Base-by-base conservation (phyloP, 2,329 filamentous ascomycete species). In the Coniochaeta sp. region DNA sequence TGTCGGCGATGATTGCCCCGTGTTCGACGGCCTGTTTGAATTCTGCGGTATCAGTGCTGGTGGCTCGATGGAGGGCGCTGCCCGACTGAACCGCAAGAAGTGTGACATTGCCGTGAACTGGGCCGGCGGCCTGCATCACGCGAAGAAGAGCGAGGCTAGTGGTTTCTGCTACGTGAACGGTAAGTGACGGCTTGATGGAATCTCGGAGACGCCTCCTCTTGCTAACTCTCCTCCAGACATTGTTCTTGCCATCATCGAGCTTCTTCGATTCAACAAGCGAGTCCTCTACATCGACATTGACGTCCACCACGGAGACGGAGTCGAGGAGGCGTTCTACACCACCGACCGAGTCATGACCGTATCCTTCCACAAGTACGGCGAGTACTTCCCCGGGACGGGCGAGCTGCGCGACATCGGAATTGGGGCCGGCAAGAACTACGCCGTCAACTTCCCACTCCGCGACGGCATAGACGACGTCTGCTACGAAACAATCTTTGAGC, bases 141-240 rank as follows among this genome's bases (percentile, higher is more conserved):
- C 94, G 40, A 96, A 97, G 71, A 97, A 97, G 72, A 88, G 87
- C 58, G 91, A 96, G 72, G 94, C 94, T 54, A 92, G 87, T 61
- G 94, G 94, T 31, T 99, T 99, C 74, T 99, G 94, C 75, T 99
- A 99, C 68, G 89, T 97, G 61, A 99, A 99, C 67, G 92, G 89
- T 81, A 82, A 76, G 71, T 76, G 5, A 12, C 27, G 6, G 12
- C 27, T 30, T 30, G 27, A 30, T 12, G 6, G 6, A 30, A 7
- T 30, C 7, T 14, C 7, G 5, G 14, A 31, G 24, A 18, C 10
- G n/a, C n/a, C 10, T 30, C 14, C 18, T 28, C 8, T n/a, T n/a
- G 14, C 54, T 56, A 52, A 60, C 35, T 27, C 4, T 48, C 24
- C 31, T 52, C 8, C 72, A 96, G 82, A 99, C 69, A 97, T 99